Conservation (phyloP, 352 stramenopile genomes). For the Phytophthora agathidicida region DNA sequence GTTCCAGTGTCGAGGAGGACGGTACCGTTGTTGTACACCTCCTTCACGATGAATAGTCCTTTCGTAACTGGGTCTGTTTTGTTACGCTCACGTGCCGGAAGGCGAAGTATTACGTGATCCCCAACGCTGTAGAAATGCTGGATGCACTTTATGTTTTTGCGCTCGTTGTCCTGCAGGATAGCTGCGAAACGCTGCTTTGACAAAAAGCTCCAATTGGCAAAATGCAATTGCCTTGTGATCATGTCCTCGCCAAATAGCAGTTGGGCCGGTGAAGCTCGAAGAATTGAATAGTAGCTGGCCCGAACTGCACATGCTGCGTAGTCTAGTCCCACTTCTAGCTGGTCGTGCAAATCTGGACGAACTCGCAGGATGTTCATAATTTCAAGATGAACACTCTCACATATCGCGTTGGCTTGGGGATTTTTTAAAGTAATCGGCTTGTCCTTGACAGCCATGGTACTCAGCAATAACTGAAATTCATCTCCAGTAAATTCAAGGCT, state of each 20-base stretch:
- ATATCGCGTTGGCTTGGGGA: conserved; percentile 8
- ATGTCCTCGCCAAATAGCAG: conserved; percentile 16
- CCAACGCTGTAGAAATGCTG: conserved; percentile 15
- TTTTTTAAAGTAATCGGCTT: conserved; percentile 6
- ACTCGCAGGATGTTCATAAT: not conserved
- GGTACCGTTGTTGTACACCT: conserved; percentile 1
- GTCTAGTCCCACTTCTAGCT: conserved; percentile 1
- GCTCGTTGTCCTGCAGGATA: conserved; percentile 19
- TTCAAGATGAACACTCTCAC: conserved; percentile 4
- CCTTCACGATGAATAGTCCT: conserved; percentile 4
- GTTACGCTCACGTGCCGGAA: conserved; percentile 2
- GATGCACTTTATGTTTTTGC: conserved; percentile 14
- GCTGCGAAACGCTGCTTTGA: conserved; percentile 6
- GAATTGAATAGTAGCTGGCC: conserved; percentile 11
- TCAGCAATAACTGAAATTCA: conserved; percentile 5
- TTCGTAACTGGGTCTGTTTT: not conserved
- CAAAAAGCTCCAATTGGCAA: conserved; percentile 17
- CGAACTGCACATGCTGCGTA: conserved; percentile 13
- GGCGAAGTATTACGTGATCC: conserved; percentile 4
- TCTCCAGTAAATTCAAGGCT: conserved; percentile 5
- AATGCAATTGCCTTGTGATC: conserved; percentile 6
- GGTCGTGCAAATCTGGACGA: not conserved
- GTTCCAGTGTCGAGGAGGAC: conserved; percentile 2
- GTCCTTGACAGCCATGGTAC: not conserved
- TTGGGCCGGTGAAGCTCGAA: conserved; percentile 9